Evolutionary conservation across 2,329 filamentous ascomycete species (phyloP).

Genomic region (Fusarium sp.): DNA sequence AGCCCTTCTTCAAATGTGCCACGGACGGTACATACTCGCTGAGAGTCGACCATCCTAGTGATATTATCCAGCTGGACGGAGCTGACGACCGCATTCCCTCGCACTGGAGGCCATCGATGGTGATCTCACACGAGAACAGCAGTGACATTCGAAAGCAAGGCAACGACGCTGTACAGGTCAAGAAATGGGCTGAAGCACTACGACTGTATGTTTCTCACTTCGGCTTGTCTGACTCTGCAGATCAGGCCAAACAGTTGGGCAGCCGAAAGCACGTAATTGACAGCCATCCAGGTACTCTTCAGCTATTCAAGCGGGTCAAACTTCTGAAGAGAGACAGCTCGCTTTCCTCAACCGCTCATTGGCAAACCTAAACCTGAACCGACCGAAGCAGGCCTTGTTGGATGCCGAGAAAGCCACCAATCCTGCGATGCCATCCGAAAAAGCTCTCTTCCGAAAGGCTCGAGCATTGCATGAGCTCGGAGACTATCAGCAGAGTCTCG

Average conservation of each 20-base stretch:
- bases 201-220: slow-evolving; percentile 44
- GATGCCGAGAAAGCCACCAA: slow-evolving; percentile 43
- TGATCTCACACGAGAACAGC: background rate
- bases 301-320: background rate
- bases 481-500: background rate
- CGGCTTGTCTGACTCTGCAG: background rate
- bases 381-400: slow-evolving; percentile 45
- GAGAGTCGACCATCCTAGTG: slow-evolving; percentile 64
- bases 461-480: slow-evolving; percentile 58
- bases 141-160: slow-evolving; percentile 39
- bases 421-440: slow-evolving; percentile 49
- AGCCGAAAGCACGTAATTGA: background rate
- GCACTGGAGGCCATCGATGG: slow-evolving; percentile 47
- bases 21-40: slow-evolving; percentile 55
- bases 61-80: slow-evolving; percentile 55
- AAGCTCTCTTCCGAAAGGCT: slow-evolving; percentile 57
- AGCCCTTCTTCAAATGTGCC: slow-evolving; percentile 61
- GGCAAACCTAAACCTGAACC: slow-evolving; percentile 47
- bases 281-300: background rate
- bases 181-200: slow-evolving; percentile 47
- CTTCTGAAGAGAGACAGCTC: slow-evolving; percentile 48
- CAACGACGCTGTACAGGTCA: slow-evolving; percentile 47
- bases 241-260: background rate
- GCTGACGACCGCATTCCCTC: slow-evolving; percentile 54
- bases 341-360: slow-evolving; percentile 53